Evolutionary conservation across 148 eudicot species (phyloP), one percentile per base, ranked within the genome.

Genomic region (Chenopodium berlandieri): DNA sequence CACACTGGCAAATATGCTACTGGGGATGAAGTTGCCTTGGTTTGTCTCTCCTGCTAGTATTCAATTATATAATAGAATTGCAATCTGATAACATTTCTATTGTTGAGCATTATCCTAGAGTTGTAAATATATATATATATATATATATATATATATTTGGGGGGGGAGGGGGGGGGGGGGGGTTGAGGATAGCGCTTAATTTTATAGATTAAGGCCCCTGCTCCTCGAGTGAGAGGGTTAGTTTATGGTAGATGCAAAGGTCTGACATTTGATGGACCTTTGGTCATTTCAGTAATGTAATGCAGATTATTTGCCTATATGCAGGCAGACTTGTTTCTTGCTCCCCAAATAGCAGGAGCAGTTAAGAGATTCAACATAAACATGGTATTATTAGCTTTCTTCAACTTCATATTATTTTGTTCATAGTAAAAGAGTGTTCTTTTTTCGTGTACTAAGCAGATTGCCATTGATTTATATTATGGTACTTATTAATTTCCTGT

Each of bases 1-100:
- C 83, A 88, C 85, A 88, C 96, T 85, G 97, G 98, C 74, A 95
- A 84, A 82, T 95, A 93, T 89, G 98, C 97, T 77, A 95, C 97
- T 30, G 98, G 98, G 74, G 91, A 93, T 85, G 94, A 95, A 88
- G 88, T 90, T 84, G 89, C 76, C 79, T 85, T 94, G 95, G 98
- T 94, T 80, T 78, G 91, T 81, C 70, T 40, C 44, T 47, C 27
- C 30, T 64, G 34, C 71, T 60, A 56, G 54, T 44, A n/a, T 79
- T 80, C 20, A 48, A 8, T 46, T 9, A 44, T 72, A 10, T 14
- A 73, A 3, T 73, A 0, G 13, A 17, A 56, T 56, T 47, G 13
- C 23, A 5, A 73, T 48, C 27, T 48, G 4, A 73, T 71, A 17
- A 6, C 25, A 40, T 3, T 25, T 67, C 16, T 11, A 14, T 7